phyloP scores from a whole-genome alignment of 148 eudicot genomes.

The Camellia sinensis region DNA sequence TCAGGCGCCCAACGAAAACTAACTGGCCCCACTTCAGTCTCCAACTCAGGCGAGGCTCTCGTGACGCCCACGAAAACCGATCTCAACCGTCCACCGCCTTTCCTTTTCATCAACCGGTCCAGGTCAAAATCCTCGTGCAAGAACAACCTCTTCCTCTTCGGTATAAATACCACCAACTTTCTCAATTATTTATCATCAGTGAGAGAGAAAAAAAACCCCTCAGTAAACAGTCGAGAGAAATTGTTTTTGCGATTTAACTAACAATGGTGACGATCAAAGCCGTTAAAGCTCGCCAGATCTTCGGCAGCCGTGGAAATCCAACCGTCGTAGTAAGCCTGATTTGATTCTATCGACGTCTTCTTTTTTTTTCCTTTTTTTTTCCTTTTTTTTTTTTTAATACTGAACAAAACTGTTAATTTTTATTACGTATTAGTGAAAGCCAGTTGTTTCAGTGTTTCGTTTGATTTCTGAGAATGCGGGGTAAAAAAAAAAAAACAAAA shows the following conservation, averaged over 20 bases:
- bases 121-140: background rate
- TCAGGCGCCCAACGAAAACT: background rate
- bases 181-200: background rate
- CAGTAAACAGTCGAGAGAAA: background rate
- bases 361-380: background rate
- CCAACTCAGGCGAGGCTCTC: background rate
- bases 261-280: conserved; percentile 29
- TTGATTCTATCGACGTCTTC: background rate
- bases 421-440: too few relatives aligned
- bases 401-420: background rate
- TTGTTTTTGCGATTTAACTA: background rate
- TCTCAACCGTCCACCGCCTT: background rate
- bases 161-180: background rate
- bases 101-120: conserved; percentile 10
- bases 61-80: conserved; percentile 7
- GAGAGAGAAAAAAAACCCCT: background rate
- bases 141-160: background rate
- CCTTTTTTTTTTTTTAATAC: background rate
- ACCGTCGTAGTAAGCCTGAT: conserved; percentile 32
- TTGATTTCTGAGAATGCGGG: background rate
- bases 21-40: background rate
- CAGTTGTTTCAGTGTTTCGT: background rate
- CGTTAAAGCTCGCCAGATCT: conserved; percentile 41
- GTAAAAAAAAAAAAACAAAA: background rate
- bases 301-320: conserved; percentile 44